Conservation (phyloP, 352 stramenopile genomes). For the Hyaloperonospora brassicae region DNA sequence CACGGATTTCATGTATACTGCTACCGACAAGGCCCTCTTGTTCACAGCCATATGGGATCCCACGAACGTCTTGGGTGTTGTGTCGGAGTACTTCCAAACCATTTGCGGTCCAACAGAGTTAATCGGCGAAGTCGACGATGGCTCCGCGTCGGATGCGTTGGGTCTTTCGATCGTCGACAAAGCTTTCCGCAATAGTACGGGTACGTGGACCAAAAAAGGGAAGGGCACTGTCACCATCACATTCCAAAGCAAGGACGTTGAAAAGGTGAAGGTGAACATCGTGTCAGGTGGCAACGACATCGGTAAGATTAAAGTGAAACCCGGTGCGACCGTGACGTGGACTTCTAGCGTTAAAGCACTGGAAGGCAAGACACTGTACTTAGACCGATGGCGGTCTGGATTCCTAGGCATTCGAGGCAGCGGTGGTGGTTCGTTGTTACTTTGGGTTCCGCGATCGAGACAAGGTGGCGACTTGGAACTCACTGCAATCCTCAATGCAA, state of each 20-base stretch:
- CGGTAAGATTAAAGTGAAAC: constrained; percentile 12
- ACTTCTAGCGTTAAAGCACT: constrained; percentile 17
- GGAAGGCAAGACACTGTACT: constrained; percentile 24
- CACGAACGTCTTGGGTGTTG: constrained; percentile 30
- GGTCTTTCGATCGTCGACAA: constrained; percentile 21
- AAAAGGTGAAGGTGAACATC: constrained; percentile 24
- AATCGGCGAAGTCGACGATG: constrained; percentile 50
- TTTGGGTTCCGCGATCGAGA: constrained; percentile 38
- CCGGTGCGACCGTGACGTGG: constrained; percentile 9
- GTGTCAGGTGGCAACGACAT: constrained; percentile 25
- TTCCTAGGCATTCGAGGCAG: constrained; percentile 19
- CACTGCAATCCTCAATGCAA: too few relatives aligned
- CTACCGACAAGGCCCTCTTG: constrained; percentile 28
- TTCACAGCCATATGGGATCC: constrained; percentile 38
- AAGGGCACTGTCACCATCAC: constrained; percentile 18
- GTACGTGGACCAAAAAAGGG: constrained; percentile 19
- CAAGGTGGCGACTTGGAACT: constrained; percentile 16
- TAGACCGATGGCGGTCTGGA: constrained; percentile 21
- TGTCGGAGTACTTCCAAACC: constrained; percentile 42
- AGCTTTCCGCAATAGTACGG: constrained; percentile 17
- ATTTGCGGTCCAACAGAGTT: constrained; percentile 37
- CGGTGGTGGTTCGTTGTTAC: constrained; percentile 37
- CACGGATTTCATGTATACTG: constrained; percentile 29
- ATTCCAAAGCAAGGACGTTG: constrained; percentile 15
- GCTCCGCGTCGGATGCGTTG: constrained; percentile 22